Percentiles rank a stretch among this genome's conserved stretches.
Conservation (phyloP, 2,329 filamentous ascomycete species). For the Aureobasidium sp. region DNA sequence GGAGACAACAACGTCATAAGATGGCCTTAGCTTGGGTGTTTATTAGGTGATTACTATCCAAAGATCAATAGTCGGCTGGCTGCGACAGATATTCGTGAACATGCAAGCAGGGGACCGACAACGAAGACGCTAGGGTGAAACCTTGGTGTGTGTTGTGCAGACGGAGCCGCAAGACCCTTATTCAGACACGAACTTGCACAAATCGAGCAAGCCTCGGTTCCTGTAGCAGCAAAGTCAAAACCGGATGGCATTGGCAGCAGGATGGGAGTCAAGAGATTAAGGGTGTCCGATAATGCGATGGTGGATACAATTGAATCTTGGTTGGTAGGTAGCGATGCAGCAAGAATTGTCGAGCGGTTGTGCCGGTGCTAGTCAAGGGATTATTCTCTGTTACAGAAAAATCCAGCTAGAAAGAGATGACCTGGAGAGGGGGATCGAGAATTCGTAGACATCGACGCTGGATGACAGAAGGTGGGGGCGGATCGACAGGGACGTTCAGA, state of each 20-base stretch:
- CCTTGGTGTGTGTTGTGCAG: slow-evolving; percentile 7
- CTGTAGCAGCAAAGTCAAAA: neutral
- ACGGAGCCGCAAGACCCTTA: neutral
- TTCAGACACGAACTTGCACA: neutral
- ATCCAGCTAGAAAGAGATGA: slow-evolving; percentile 9
- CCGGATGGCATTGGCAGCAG: neutral
- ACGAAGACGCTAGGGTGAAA: neutral
- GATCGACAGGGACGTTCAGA: neutral
- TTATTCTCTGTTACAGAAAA: slow-evolving; percentile 4
- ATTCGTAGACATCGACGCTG: slow-evolving; percentile 1
- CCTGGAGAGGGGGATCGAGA: neutral
- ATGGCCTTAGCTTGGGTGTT: neutral
- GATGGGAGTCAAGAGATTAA: neutral
- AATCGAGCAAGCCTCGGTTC: neutral
- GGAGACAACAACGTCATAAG: neutral
- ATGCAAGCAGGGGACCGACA: neutral
- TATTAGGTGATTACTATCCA: neutral
- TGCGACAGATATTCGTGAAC: neutral
- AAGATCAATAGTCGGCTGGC: neutral
- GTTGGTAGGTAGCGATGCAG: neutral
- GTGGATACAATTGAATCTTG: neutral
- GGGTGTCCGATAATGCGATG: neutral
- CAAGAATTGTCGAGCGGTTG: slow-evolving; percentile 3
- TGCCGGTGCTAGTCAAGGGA: slow-evolving; percentile 3
- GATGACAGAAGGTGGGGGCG: slow-evolving; percentile 5